phyloP scores from a whole-genome alignment of 2,329 filamentous ascomycete species.

The Aspergillus costaricaensis region DNA sequence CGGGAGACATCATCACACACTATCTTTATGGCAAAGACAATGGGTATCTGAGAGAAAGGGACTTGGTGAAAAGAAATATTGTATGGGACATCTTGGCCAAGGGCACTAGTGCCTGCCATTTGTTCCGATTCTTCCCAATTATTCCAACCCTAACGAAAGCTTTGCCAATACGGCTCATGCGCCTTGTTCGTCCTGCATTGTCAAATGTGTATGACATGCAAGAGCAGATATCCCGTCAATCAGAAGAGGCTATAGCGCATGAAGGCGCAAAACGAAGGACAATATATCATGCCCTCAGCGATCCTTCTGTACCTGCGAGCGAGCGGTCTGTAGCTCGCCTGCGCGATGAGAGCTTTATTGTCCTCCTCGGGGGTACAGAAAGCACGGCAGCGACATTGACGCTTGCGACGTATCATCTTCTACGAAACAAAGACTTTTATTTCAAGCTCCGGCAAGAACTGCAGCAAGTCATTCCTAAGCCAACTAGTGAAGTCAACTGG shows the following conservation, averaged over 20 bases:
- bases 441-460: slow-evolving; percentile 32
- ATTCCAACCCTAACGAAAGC: neutral
- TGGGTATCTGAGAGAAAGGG: neutral
- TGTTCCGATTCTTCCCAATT: slow-evolving; percentile 1
- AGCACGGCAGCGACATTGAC: slow-evolving; percentile 37
- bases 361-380: slow-evolving; percentile 45
- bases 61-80: neutral
- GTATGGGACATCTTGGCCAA: neutral
- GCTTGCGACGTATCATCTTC: slow-evolving; percentile 30
- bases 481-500: slow-evolving; percentile 26
- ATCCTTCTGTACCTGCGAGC: neutral
- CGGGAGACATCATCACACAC: slow-evolving; percentile 10
- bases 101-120: neutral
- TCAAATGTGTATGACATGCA: neutral
- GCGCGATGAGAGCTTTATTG: slow-evolving; percentile 39
- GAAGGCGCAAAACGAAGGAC: neutral
- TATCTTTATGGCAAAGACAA: slow-evolving; percentile 7
- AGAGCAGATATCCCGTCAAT: neutral
- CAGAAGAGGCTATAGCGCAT: neutral
- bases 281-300: neutral
- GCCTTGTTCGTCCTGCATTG: neutral
- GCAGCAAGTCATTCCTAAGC: slow-evolving; percentile 29
- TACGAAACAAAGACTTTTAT: slow-evolving; percentile 20
- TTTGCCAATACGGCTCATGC: neutral
- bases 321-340: slow-evolving; percentile 9